A percentile compares a stretch with the other conserved stretches of the same genome.
These are phyloP conservation scores for Laetiporus sulphureus DNA, from an alignment of 1,284 basidiomycete species.

Conservation along the genomic window DNA sequence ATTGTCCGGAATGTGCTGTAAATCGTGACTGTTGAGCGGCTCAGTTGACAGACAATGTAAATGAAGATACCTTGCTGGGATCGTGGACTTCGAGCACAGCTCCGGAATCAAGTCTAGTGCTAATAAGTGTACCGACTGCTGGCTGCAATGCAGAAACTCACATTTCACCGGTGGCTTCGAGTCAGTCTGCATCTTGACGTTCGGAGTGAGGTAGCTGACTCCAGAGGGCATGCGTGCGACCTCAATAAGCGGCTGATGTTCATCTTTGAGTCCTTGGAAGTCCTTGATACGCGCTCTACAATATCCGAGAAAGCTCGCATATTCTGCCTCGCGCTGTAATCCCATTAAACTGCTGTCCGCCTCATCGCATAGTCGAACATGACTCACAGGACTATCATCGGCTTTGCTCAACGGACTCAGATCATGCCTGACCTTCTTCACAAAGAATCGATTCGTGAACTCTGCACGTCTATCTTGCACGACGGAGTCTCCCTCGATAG, in stretches of 20 bases:
- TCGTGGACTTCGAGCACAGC: slow-evolving; percentile 60
- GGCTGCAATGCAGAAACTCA: slow-evolving; percentile 14
- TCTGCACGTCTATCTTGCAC: slow-evolving; percentile 73
- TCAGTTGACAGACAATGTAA: not conserved
- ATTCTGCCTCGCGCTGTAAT: slow-evolving; percentile 51
- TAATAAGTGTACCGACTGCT: not conserved
- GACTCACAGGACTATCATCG: slow-evolving; percentile 53
- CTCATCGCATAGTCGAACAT: not conserved
- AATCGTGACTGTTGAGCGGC: slow-evolving; percentile 8
- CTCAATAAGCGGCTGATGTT: slow-evolving; percentile 67
- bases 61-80: slow-evolving; percentile 61
- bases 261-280: slow-evolving; percentile 54
- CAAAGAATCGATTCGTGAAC: slow-evolving; percentile 63
- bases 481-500: slow-evolving; percentile 52
- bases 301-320: slow-evolving; percentile 55
- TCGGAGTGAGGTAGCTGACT: slow-evolving; percentile 48
- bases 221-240: slow-evolving; percentile 44
- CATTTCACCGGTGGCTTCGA: slow-evolving; percentile 49
- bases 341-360: slow-evolving; percentile 3
- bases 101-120: slow-evolving; percentile 69
- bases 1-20: slow-evolving; percentile 57
- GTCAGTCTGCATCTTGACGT: slow-evolving; percentile 31
- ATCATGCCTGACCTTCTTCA: slow-evolving; percentile 50
- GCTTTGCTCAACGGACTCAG: slow-evolving; percentile 67
- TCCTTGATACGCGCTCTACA: slow-evolving; percentile 52